Evolutionary conservation across 768 basidiomycete genomes (phyloP).

Genomic region (Ramaria rubella): DNA sequence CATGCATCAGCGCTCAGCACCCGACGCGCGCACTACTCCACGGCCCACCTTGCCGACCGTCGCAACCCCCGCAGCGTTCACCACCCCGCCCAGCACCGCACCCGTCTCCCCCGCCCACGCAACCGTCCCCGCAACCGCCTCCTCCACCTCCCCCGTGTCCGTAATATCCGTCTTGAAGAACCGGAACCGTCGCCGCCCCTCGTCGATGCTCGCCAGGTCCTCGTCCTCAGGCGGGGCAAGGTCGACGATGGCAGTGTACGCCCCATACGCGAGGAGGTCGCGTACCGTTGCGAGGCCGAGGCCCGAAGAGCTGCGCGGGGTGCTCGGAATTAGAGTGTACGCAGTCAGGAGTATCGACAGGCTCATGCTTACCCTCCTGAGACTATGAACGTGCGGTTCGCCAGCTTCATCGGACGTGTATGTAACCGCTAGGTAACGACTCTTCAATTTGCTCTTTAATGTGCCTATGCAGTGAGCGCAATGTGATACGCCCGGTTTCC

Average conservation of each 20-base stretch:
- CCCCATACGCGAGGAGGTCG: constrained; percentile 37
- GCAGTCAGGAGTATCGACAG: constrained; percentile 15
- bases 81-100: constrained; percentile 48
- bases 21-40: not conserved
- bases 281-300: constrained; percentile 48
- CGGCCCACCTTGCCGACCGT: constrained; percentile 20
- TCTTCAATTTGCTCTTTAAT: too few relatives aligned
- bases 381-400: constrained; percentile 47
- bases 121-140: constrained; percentile 25
- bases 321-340: not conserved
- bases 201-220: too few relatives aligned
- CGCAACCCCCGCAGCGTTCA: constrained; percentile 54
- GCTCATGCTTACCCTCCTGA: constrained; percentile 64
- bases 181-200: too few relatives aligned
- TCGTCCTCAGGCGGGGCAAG: constrained; percentile 12
- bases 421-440: too few relatives aligned
- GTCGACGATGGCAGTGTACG: constrained; percentile 49
- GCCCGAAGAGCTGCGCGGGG: constrained; percentile 42
- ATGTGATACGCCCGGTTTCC: too few relatives aligned
- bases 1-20: not conserved
- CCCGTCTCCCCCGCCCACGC: constrained; percentile 29
- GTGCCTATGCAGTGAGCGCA: too few relatives aligned
- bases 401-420: constrained; percentile 43
- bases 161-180: constrained; percentile 27
- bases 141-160: constrained; percentile 21